These are phyloP conservation scores for Periconia macrospinosa DNA, from an alignment of 2,329 filamentous ascomycete genomes.

Conservation along the genomic window DNA sequence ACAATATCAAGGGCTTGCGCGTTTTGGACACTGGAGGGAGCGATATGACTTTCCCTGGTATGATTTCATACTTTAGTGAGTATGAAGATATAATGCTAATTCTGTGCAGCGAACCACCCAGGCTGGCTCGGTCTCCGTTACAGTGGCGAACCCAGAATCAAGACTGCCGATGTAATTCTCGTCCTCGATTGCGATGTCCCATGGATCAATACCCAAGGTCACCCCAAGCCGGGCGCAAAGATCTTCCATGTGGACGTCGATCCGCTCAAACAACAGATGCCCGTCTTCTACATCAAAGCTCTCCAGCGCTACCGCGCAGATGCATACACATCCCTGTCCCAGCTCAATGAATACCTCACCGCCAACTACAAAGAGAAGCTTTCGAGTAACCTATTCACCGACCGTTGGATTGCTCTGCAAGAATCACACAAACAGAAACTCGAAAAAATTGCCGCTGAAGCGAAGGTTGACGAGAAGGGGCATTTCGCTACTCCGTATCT, in stretches of 20 bases:
- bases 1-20: slow-evolving; percentile 67
- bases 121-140: slow-evolving; percentile 66
- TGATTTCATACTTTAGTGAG: background rate
- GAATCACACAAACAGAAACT: slow-evolving; percentile 62
- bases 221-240: slow-evolving; percentile 58
- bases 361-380: slow-evolving; percentile 44
- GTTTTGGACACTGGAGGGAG: slow-evolving; percentile 77
- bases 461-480: slow-evolving; percentile 62
- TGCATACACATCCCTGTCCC: slow-evolving; percentile 61
- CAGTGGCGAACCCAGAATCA: slow-evolving; percentile 72
- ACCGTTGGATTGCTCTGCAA: slow-evolving; percentile 59
- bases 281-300: slow-evolving; percentile 60
- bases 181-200: slow-evolving; percentile 89
- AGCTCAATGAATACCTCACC: slow-evolving; percentile 66
- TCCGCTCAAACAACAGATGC: slow-evolving; percentile 65
- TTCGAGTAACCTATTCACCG: slow-evolving; percentile 42
- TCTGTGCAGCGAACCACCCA: slow-evolving; percentile 52
- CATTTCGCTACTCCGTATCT: slow-evolving; percentile 64
- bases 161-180: slow-evolving; percentile 78
- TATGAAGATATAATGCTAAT: background rate
- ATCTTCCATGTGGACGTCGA: slow-evolving; percentile 69
- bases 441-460: slow-evolving; percentile 61
- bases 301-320: slow-evolving; percentile 56
- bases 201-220: slow-evolving; percentile 81
- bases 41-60: slow-evolving; percentile 76